phyloP scores from a whole-genome alignment of 108 stramenopile species.

The Skeletonema tropicum region DNA sequence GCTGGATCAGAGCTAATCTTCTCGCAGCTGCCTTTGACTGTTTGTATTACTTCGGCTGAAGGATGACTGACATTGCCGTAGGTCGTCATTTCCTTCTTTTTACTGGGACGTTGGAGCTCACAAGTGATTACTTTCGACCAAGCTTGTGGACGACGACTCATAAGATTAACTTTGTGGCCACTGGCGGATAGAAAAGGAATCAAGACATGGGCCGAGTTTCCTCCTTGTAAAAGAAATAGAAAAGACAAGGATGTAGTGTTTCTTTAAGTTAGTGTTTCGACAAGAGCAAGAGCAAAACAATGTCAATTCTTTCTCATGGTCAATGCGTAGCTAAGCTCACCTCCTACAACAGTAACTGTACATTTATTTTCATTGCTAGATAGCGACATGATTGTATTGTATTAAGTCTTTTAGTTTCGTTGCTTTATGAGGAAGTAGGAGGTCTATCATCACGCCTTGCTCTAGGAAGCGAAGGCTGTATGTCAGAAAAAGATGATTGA shows the following conservation, averaged over 20 bases:
- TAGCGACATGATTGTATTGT: neutral
- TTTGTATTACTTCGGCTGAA: slow-evolving; percentile 27
- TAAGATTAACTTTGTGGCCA: slow-evolving; percentile 48
- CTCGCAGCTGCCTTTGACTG: slow-evolving; percentile 30
- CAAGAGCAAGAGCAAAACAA: neutral
- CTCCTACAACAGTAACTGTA: slow-evolving; percentile 27
- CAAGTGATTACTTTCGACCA: slow-evolving; percentile 41
- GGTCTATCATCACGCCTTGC: too few relatives aligned
- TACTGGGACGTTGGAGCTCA: slow-evolving; percentile 38
- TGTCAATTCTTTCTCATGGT: too few relatives aligned
- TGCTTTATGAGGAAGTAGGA: neutral
- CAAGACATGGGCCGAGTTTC: slow-evolving; percentile 54
- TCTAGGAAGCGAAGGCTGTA: neutral
- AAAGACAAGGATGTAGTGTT: neutral
- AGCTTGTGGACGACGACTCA: slow-evolving; percentile 43
- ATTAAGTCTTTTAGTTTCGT: too few relatives aligned
- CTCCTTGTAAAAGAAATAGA: slow-evolving; percentile 8
- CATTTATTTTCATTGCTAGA: neutral
- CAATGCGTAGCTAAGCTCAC: neutral
- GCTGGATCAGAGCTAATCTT: slow-evolving; percentile 44
- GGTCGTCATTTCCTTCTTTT: slow-evolving; percentile 25
- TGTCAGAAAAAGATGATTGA: too few relatives aligned
- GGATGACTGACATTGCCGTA: slow-evolving; percentile 35
- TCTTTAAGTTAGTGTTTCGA: neutral
- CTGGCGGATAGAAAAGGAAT: slow-evolving; percentile 48